Evolutionary conservation across 305 asterid genomes (phyloP), one percentile per base, ranked within the genome.

Genomic region (Stenogyne calaminthoides): DNA sequence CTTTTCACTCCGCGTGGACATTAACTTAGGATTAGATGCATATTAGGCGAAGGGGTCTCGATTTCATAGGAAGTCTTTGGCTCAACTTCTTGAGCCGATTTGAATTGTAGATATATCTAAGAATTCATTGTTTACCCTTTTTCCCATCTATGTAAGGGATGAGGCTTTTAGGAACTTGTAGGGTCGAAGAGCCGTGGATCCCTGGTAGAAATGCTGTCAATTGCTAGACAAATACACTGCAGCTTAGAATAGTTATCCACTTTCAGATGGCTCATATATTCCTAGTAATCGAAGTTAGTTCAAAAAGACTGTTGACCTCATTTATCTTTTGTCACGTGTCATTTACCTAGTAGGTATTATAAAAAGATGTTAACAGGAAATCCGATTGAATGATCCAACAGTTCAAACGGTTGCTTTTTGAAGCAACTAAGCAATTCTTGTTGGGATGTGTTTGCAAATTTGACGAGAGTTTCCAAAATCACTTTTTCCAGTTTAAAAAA

Each of bases 71-170:
- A 44, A 25, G 6, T 19, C n/a, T 70, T 32, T 22, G 19, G 14
- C 15, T 52, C 51, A 64, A 37, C 51, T 42, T 58, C 29, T 71
- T 72, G 47, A 32, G 70, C 72, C 59, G 58, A 73, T 57, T 63
- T 29, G 62, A 12, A 20, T 64, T 47, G 7, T 69, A 75, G 19
- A 15, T 8, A 2, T 63, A 42, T 34, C 19, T 64, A 54, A 60
- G 19, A 42, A 29, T 47, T 42, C 25, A 54, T 2, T 62, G 19
- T 62, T n/a, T 40, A 12, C 46, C 27, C 20, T 16, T 72, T 64
- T 59, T n/a, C n/a, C 64, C 52, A 36, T 75, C 59, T 39, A 37
- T 27, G 46, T 14, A 18, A 22, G 51, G 7, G 20, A 18, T 56
- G 55, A 8, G n/a, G 37, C 0, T 25, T 6, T 47, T 27, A 49